These are phyloP conservation scores for Naganishia antarctica DNA, from an alignment of 768 basidiomycete genomes.

Conservation along the genomic window DNA sequence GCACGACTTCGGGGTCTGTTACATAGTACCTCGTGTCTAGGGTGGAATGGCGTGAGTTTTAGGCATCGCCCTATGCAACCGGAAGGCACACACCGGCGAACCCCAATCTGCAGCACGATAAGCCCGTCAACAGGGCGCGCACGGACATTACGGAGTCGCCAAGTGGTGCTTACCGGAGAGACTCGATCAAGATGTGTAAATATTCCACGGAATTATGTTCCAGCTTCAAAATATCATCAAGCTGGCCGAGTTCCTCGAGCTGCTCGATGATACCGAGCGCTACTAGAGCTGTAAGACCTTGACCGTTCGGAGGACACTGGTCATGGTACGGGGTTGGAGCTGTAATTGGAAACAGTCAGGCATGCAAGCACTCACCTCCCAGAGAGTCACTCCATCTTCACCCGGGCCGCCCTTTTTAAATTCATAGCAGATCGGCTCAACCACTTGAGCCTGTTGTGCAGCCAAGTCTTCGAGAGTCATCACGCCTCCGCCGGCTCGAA, in stretches of 20 bases:
- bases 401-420: constrained; percentile 54
- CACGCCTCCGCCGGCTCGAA: constrained; percentile 79
- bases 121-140: constrained; percentile 57
- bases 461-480: constrained; percentile 93
- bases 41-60: constrained; percentile 8
- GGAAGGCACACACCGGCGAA: constrained; percentile 62
- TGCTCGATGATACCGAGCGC: constrained; percentile 88
- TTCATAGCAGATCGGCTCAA: constrained; percentile 87
- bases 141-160: too few species aligned
- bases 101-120: constrained; percentile 49
- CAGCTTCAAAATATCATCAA: constrained; percentile 66
- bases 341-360: not conserved
- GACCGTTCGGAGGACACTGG: constrained; percentile 93
- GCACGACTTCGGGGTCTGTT: constrained; percentile 75
- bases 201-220: constrained; percentile 89
- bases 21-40: constrained; percentile 83
- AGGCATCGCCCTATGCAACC: not conserved
- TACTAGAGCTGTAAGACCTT: constrained; percentile 91
- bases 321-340: not conserved
- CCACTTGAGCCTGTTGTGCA: constrained; percentile 68
- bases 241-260: constrained; percentile 68
- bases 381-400: constrained; percentile 74
- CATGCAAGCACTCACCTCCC: constrained; percentile 61
- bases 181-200: constrained; percentile 78
- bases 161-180: constrained; percentile 65